phyloP scores from a whole-genome alignment of 1,284 basidiomycete species.

The Bondarzewia mesenterica region DNA sequence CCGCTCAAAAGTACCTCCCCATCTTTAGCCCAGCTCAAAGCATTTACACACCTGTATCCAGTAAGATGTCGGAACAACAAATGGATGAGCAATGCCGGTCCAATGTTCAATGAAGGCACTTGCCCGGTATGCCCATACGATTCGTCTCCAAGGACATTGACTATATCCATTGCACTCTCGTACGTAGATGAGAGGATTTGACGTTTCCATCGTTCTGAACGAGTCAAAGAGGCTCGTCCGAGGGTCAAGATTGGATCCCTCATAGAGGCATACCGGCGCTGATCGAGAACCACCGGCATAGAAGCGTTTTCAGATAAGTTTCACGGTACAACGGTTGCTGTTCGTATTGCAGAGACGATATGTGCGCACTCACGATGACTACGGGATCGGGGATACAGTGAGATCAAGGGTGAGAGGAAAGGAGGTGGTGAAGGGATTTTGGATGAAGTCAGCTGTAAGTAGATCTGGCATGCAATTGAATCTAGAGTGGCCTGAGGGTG shows the following conservation, averaged over 20 bases:
- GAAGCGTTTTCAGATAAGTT: neutral
- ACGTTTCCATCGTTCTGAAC: constrained; percentile 7
- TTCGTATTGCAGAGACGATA: too few species aligned
- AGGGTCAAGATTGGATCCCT: neutral
- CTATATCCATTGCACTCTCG: constrained; percentile 34
- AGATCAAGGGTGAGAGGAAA: too few species aligned
- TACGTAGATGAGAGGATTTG: constrained; percentile 5
- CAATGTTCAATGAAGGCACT: constrained; percentile 14
- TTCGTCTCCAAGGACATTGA: constrained; percentile 57
- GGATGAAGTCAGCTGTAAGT: too few species aligned
- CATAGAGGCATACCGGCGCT: neutral
- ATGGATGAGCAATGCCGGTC: neutral
- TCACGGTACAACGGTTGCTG: too few species aligned
- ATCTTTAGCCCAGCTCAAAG: constrained; percentile 74
- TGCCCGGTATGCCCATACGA: constrained; percentile 57
- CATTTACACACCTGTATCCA: constrained; percentile 67
- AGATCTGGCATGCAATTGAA: too few species aligned
- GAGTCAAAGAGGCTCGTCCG: neutral
- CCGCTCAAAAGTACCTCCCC: constrained; percentile 71
- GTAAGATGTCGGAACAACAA: neutral
- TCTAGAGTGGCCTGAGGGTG: too few species aligned
- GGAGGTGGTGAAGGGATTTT: too few species aligned
- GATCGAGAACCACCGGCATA: neutral
- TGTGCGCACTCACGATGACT: too few species aligned
- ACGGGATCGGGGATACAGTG: too few species aligned